Conservation (phyloP, 768 basidiomycete species). For the Boletus subcaerulescens region DNA sequence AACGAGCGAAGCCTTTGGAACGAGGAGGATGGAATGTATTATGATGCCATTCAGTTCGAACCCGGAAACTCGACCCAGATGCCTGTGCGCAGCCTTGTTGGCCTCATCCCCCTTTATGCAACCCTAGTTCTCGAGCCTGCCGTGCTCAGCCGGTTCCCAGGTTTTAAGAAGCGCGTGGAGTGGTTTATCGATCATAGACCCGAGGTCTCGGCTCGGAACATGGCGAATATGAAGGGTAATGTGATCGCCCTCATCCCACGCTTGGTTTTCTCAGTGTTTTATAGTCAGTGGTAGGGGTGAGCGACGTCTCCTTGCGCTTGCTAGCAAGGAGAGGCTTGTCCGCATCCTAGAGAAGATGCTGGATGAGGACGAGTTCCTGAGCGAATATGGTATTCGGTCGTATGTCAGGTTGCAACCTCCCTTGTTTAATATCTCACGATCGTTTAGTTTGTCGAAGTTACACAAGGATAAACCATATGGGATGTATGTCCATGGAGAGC, state of each 20-base stretch:
- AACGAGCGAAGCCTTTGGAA: constrained; percentile 87
- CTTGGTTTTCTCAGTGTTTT: background rate
- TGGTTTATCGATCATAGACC: constrained; percentile 98
- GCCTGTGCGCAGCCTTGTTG: constrained; percentile 91
- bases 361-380: constrained; percentile 95
- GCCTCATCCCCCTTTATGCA: constrained; percentile 95
- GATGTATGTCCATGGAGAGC: constrained; percentile 89
- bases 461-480: constrained; percentile 94
- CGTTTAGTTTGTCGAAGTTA: constrained; percentile 73
- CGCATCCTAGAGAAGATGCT: constrained; percentile 94
- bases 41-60: constrained; percentile 92
- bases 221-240: constrained; percentile 92
- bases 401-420: constrained; percentile 39
- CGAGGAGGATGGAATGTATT: constrained; percentile 97
- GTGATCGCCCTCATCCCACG: background rate
- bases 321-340: constrained; percentile 85
- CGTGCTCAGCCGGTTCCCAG: constrained; percentile 87
- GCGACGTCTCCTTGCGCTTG: constrained; percentile 83
- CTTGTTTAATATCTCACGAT: background rate
- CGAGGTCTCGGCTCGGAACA: constrained; percentile 83
- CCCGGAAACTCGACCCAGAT: constrained; percentile 82
- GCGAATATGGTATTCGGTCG: constrained; percentile 95
- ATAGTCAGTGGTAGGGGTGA: constrained; percentile 70
- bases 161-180: constrained; percentile 98
- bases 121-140: constrained; percentile 91